Evolutionary conservation across 345 rosid genomes (phyloP).

Genomic region (Eucalyptus lansdowneana): DNA sequence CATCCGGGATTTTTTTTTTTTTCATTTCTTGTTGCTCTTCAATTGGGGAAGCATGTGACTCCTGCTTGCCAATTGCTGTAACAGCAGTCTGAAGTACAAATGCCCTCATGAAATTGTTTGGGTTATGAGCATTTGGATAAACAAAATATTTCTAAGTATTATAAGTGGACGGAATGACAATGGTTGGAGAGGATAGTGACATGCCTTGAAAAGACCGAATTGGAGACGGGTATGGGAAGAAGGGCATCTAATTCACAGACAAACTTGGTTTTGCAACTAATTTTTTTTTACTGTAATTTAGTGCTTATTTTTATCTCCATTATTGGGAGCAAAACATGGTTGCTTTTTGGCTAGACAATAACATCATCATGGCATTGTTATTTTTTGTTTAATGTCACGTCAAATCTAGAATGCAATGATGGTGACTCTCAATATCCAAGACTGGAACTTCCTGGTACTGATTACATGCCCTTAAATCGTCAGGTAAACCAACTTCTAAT

Average conservation of each 20-base stretch:
- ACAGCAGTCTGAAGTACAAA: neutral
- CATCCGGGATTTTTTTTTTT: neutral
- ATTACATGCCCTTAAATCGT: constrained; percentile 46
- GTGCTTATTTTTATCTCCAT: neutral
- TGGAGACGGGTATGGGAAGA: neutral
- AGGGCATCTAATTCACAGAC: neutral
- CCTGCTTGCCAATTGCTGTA: neutral
- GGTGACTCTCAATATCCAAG: constrained; percentile 62
- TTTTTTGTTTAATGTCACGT: neutral
- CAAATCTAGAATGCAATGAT: constrained; percentile 35
- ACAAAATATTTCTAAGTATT: neutral
- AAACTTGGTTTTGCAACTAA: neutral
- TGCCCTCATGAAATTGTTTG: neutral
- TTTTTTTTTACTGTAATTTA: neutral
- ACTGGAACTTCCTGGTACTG: constrained; percentile 57
- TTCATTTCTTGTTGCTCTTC: neutral
- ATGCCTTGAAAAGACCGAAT: neutral
- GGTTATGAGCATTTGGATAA: neutral
- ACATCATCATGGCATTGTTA: neutral
- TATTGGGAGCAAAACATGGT: neutral
- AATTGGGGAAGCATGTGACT: neutral
- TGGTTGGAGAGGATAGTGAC: neutral
- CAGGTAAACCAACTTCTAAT: constrained; percentile 24
- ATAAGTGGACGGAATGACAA: neutral
- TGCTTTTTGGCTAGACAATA: neutral